phyloP scores from a whole-genome alignment of 441 rosid genomes.

The Isatis lusitanica region DNA sequence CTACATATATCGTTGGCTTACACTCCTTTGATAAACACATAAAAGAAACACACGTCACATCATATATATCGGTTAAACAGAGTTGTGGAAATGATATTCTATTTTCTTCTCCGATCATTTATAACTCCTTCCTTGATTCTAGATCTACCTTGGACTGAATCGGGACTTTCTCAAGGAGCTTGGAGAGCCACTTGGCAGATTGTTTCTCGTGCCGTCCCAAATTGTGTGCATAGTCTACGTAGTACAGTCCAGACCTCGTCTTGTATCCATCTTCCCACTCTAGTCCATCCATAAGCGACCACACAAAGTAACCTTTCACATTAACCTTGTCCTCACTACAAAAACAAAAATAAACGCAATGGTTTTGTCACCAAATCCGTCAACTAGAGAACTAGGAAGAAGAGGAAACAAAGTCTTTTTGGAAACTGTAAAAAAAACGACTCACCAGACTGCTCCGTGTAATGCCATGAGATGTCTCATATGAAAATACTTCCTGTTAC shows the following conservation, averaged over 20 bases:
- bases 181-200: constrained; percentile 39
- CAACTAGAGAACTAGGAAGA: not conserved
- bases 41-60: constrained; percentile 12
- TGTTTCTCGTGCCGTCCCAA: constrained; percentile 37
- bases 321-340: constrained; percentile 38
- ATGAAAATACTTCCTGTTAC: constrained; percentile 36
- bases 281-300: constrained; percentile 43
- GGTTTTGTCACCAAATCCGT: not conserved
- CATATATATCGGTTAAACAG: not conserved
- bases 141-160: constrained; percentile 31
- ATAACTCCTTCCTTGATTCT: constrained; percentile 37
- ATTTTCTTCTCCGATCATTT: not conserved
- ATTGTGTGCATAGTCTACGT: constrained; percentile 34
- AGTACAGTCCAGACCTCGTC: constrained; percentile 42
- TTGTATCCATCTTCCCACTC: constrained; percentile 42
- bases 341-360: not conserved
- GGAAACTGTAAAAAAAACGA: not conserved
- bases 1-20: not conserved
- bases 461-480: constrained; percentile 41
- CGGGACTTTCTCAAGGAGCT: constrained; percentile 32
- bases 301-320: constrained; percentile 43
- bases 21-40: constrained; percentile 1
- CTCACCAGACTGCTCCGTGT: constrained; percentile 40
- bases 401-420: not conserved
- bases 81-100: not conserved